Evolutionary conservation across 179 eudicot species (phyloP).

Genomic region (Heliamphora pulchella): DNA sequence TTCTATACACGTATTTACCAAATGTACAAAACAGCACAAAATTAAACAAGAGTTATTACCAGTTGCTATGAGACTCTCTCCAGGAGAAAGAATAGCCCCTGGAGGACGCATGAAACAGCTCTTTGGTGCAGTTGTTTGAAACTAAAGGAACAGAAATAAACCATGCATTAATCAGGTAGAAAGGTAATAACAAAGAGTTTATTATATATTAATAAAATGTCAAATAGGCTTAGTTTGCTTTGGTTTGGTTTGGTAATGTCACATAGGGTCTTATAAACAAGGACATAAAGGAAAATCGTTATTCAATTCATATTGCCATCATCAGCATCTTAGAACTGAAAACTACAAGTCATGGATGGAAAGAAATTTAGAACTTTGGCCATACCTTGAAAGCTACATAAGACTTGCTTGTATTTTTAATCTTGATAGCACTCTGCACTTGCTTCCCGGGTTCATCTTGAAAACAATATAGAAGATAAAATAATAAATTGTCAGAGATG

Average conservation of each 20-base stretch:
- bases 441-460: conserved; percentile 83
- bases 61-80: conserved; percentile 59
- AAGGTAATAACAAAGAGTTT: not conserved
- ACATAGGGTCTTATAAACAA: not conserved
- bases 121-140: conserved; percentile 86
- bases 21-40: no score
- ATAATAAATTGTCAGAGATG: not conserved
- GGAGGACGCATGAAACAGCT: conserved; percentile 93
- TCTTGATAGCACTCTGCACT: conserved; percentile 72
- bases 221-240: no score
- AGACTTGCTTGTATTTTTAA: conserved; percentile 74
- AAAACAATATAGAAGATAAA: not conserved
- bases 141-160: conserved; percentile 32
- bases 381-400: conserved; percentile 73
- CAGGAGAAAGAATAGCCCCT: conserved; percentile 76
- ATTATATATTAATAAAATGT: no score
- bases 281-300: not conserved
- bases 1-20: not conserved
- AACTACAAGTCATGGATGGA: not conserved
- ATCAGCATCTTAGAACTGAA: not conserved
- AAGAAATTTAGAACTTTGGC: not conserved
- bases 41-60: conserved; percentile 30
- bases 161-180: not conserved
- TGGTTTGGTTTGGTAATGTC: not conserved
- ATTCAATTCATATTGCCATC: not conserved